Evolutionary conservation across 164 flowering plant species (phyloP), one percentile per base, ranked within the genome.

Genomic region (Santalum album): DNA sequence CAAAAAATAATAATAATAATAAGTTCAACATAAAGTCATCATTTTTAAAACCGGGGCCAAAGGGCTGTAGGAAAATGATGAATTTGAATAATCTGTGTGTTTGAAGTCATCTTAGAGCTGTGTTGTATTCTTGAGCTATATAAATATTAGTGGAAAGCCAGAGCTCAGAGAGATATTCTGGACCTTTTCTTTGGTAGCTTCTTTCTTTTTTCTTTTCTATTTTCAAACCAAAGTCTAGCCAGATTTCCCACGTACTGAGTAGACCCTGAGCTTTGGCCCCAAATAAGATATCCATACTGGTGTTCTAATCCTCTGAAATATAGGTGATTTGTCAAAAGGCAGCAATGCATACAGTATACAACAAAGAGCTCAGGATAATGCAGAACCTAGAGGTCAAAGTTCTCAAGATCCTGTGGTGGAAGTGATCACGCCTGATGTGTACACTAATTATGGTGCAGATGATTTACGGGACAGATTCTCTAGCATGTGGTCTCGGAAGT

Each of bases 401-500:
- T 56, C 67, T 27, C 65, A 66, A 60, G 83, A 74, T 61, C 75
- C 83, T 18, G 45, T 73, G 14, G 75, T 79, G 23, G 96, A 92
- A 75, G 95, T 89, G 65, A 63, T 92, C 24, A 79, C 71, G 50
- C 96, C 96, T 56, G 82, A 82, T 12, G 78, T 78, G 38, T 78
- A 70, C 59, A 59, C 53, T 65, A 54, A 51, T 46, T 64, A 66
- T 70, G 75, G 63, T 62, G 65, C 76, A 62, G 86, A 76, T 72
- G 74, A 77, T 48, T 63, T 82, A 36, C 70, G 60, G 54, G 70
- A 54, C 47, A 70, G 82, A n/a, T 84, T 84, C 53, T 65, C 81
- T 40, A 78, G 81, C 54, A 75, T 83, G 51, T 80, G 95, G 94
- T 81, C 95, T 21, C 83, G 96, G 54, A 76, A 77, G 9, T 60